Base-by-base conservation (phyloP, 1,284 basidiomycete genomes). In the Phlebopus sp. region DNA sequence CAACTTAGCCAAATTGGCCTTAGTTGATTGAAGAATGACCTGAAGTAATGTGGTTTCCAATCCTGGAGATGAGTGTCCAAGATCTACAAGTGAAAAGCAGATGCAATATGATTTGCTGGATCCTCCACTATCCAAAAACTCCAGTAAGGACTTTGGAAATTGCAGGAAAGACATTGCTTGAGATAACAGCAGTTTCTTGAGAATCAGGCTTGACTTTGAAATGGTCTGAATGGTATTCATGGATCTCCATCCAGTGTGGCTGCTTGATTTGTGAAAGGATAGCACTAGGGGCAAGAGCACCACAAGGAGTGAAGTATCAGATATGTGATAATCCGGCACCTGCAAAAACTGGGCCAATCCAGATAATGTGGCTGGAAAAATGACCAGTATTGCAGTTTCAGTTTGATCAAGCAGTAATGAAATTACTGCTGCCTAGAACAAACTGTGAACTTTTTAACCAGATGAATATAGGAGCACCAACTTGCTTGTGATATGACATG, bases 21-120 rank as follows among this genome's bases (percentile, higher is more conserved):
- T 60, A 50, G 69, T 75, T 46, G 69, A 63, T 15, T 72, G 60
- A 47, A 87, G 59, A 21, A 86, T 65, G 7, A 55, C 56, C 17
- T 63, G 58, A 13, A 86, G 71, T 25, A 72, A 55, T 2, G 48
- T 39, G 4, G 77, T 81, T 55, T 86, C 84, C 30, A 65, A 49
- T 15, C 69, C 64, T 14, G 54, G 53, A 18, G 49, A 45, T 5
- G 37, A 36, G 13, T 63, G 48, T 17, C 53, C 49, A 11, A 55
- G 56, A 39, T 68, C 68, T 7, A 51, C 53, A 37, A 58, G 52
- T 0, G 52, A 51, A 42, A 65, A 60, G 73, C 75, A 77, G 17
- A 78, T 59, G 34, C 63, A 72, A 58, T 70, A 75, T 42, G 55
- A 42, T 31, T 61, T 68, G 32, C 27, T 53, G 48, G 53, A 39